A percentile compares a stretch with the other conserved stretches of the same genome.
These are phyloP conservation scores for Vitis hybrid DNA, from an alignment of 177 flowering plant genomes.

Conservation along the genomic window DNA sequence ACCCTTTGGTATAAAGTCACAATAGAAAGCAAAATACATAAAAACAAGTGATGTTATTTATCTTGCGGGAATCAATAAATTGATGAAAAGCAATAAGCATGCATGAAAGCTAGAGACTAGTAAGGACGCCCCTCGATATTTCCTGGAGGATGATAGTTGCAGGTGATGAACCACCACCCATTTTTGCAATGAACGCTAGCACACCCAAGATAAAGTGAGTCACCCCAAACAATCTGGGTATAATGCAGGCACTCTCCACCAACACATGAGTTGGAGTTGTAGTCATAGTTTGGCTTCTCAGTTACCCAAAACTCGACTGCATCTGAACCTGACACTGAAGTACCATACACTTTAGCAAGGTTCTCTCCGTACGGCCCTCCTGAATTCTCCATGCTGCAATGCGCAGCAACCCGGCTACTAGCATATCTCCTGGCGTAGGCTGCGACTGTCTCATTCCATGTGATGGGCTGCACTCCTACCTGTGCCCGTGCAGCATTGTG, in stretches of 20 bases:
- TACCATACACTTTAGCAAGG: constrained; percentile 31
- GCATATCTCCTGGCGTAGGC: constrained; percentile 41
- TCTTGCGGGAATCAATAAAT: too few relatives aligned
- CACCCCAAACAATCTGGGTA: constrained; percentile 2
- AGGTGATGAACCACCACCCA: neutral
- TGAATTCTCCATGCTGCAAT: constrained; percentile 33
- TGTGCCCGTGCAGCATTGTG: constrained; percentile 34
- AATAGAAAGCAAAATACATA: too few relatives aligned
- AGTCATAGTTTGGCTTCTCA: constrained; percentile 30
- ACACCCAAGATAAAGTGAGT: neutral
- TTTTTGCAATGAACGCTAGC: neutral
- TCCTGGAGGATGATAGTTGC: constrained; percentile 18
- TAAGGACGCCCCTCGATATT: constrained; percentile 10
- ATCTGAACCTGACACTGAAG: constrained; percentile 17
- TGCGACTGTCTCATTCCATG: constrained; percentile 34
- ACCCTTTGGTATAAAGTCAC: too few relatives aligned
- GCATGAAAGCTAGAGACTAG: neutral
- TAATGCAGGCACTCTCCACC: constrained; percentile 1
- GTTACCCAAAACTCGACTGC: constrained; percentile 42
- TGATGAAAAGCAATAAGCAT: too few relatives aligned
- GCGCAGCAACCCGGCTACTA: constrained; percentile 14
- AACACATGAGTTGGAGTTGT: constrained; percentile 23
- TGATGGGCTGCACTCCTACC: constrained; percentile 33
- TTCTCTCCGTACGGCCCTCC: constrained; percentile 44
- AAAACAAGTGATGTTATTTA: too few relatives aligned